Base-by-base conservation (phyloP, 2,329 filamentous ascomycete genomes). In the Arthrobotrys musiformis region DNA sequence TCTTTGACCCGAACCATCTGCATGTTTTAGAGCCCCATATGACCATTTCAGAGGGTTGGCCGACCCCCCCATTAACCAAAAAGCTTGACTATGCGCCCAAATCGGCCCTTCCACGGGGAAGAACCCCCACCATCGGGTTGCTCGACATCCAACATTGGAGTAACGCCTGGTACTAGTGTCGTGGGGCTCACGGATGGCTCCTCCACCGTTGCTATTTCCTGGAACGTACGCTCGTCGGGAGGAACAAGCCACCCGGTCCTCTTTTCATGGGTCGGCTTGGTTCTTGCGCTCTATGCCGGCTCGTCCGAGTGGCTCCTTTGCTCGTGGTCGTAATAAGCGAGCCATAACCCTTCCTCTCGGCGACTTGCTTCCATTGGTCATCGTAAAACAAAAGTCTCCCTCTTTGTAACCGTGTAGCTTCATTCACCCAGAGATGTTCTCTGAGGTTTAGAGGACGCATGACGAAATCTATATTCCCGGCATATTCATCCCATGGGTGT, bases 201-300 rank as follows among this genome's bases (percentile, higher is more conserved):
- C 8, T 58, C 60, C 11, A 28, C 24, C 22, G 13, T 6, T 35
- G 13, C 24, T 26, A 46, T 24, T n/a, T 42, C 22, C 9, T 37
- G 19, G 33, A 40, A 22, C 4, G 7, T 56, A n/a, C 17, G 24
- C 9, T 37, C 40, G n/a, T 58, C 58, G 9, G 60, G 4, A 37
- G 26, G n/a, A 46, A 46, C 2, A 70, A 26, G 2, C 67, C 67
- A 30, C 44, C 67, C 6, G 67, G 67, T 9, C 58, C 67, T 56
- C 19, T 63, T n/a, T 42, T 33, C 28, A 26, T 44, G 9, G 35
- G 44, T 19, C 19, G 56, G 33, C 30, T 60, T 13, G 44, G 22
- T 40, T 15, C 1, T 62, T 52, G 17, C 37, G 40, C 26, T 60
- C 48, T 37, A 48, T 48, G 17, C 35, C 11, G 35, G 2, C 35